Percentiles rank a stretch among this genome's conserved stretches.
Conservation (phyloP, 2,329 filamentous ascomycete species). For the Orbilia oligospora region DNA sequence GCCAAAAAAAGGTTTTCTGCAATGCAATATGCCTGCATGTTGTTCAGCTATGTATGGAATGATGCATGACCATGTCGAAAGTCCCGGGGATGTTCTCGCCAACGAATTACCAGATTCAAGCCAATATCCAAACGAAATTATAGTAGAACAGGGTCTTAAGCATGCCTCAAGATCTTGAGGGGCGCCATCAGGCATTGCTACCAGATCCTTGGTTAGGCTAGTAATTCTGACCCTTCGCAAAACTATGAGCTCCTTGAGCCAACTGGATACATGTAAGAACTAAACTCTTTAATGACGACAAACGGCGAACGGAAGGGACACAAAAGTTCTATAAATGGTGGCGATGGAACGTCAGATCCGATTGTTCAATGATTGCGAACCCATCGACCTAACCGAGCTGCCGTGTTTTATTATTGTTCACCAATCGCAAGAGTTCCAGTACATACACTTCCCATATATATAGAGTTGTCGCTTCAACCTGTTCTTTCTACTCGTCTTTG, state of each 20-base stretch:
- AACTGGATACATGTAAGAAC: constrained; percentile 16
- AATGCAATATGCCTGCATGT: constrained; percentile 2
- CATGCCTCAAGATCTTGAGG: constrained; percentile 2
- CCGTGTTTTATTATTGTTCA: neutral
- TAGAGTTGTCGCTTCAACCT: neutral
- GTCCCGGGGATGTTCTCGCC: neutral
- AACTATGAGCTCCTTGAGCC: constrained; percentile 13
- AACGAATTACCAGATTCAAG: constrained; percentile 3
- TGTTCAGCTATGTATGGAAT: constrained; percentile 5
- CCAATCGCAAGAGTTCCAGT: neutral
- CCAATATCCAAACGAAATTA: neutral
- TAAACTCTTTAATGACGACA: neutral
- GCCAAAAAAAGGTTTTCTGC: constrained; percentile 17
- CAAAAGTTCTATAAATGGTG: constrained; percentile 18
- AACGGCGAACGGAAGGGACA: neutral
- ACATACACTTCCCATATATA: neutral
- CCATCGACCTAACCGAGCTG: neutral
- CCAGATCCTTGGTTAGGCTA: constrained; percentile 25
- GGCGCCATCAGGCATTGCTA: neutral
- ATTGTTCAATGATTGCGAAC: neutral
- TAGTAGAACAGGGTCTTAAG: neutral
- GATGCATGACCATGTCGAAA: neutral
- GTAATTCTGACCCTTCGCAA: neutral
- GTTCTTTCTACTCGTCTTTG: neutral
- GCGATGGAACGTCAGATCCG: neutral